Evolutionary conservation across 1,139 yeast genomes (phyloP).

Genomic region (Yamadazyma dendronema): DNA sequence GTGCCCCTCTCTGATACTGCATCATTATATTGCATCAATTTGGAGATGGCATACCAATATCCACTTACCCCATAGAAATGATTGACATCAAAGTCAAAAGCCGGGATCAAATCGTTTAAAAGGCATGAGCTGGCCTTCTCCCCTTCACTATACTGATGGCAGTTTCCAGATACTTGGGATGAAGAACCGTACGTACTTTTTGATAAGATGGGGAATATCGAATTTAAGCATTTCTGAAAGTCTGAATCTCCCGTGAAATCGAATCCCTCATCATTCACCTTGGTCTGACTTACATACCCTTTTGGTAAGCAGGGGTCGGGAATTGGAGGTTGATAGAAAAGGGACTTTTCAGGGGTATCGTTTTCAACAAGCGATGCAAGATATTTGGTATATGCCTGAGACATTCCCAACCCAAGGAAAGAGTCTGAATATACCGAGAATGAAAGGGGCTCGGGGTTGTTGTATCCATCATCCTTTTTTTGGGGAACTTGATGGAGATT

Average conservation of each 20-base stretch:
- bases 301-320: conserved; percentile 66
- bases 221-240: conserved; percentile 51
- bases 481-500: conserved; percentile 42
- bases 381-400: conserved; percentile 60
- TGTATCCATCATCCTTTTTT: not conserved
- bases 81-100: conserved; percentile 64
- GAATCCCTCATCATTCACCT: conserved; percentile 24
- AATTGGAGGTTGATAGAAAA: conserved; percentile 25
- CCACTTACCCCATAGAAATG: conserved; percentile 81
- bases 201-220: conserved; percentile 53
- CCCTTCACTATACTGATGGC: conserved; percentile 31
- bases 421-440: conserved; percentile 67
- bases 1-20: conserved; percentile 4
- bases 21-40: conserved; percentile 34
- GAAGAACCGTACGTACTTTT: conserved; percentile 29
- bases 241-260: conserved; percentile 60
- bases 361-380: conserved; percentile 34
- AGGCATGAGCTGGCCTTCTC: conserved; percentile 46
- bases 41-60: conserved; percentile 70
- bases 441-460: conserved; percentile 22
- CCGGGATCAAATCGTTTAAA: conserved; percentile 56
- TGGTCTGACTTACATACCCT: conserved; percentile 30
- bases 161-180: conserved; percentile 19
- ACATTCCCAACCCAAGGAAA: conserved; percentile 75
- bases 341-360: conserved; percentile 13